Base-by-base conservation (phyloP, 2,329 filamentous ascomycete genomes). In the Plenodomus tracheiphilus region DNA sequence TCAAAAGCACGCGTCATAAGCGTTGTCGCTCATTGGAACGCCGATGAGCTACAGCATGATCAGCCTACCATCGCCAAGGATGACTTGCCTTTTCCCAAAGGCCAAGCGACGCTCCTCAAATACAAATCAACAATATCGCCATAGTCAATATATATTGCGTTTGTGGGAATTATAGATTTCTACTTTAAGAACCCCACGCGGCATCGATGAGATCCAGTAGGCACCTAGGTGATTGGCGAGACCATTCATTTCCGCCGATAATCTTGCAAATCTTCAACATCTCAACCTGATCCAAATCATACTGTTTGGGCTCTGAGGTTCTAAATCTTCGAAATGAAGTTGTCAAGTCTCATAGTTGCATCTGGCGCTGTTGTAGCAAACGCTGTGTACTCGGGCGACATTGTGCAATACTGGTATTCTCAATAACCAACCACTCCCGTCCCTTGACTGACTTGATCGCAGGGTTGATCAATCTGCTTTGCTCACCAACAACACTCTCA, bases 401-500 rank as follows among this genome's bases (percentile, higher is more conserved):
- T 60, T 47, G 57, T 60, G 7, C 57, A 60, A 39, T 60, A 60
- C 32, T 60, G 57, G 57, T 59, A 49, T 11, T 38, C 34, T 11
- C n/a, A 28, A 25, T 25, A 18, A 20, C 15, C 28, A 11, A 32
- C 35, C 4, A 13, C 18, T 18, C 13, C 16, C 22, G 36, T 19
- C 7, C 30, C 20, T 2, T 19, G 28, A 13, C 19, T 36, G 38
- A 42, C 42, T 10, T 15, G 17, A 28, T 39, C 10, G 13, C 47
- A 64, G 61, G 61, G 58, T 58, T 39, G 57, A 61, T 32, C 59
- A 62, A 39, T 55, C 50, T 15, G 54, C 43, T 13, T 45, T 58
- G 10, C 51, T 66, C 9, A 44, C 55, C 2, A 66, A 66, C 44
- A 58, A 62, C 22, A 61, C 56, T 8, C 34, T 63, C 5, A 63